Evolutionary conservation across 2,329 filamentous ascomycete species (phyloP).

Genomic region (Aspergillus versicolor): DNA sequence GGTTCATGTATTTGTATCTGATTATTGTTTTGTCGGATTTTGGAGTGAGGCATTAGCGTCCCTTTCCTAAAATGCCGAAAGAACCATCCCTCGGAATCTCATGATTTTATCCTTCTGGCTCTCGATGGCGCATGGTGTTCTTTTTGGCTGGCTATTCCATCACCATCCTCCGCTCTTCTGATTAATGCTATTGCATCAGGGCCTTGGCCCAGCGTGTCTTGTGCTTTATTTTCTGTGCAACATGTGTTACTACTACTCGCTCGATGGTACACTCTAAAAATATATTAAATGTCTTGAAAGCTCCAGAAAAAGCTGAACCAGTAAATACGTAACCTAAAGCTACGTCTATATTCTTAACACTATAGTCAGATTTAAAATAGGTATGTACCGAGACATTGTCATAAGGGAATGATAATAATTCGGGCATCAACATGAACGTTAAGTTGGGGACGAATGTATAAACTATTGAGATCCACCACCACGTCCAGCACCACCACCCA

Average conservation of each 20-base stretch:
- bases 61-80: not conserved
- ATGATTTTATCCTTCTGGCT: constrained; percentile 5
- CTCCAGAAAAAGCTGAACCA: not conserved
- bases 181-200: constrained; percentile 25
- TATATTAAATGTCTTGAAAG: not conserved
- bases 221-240: not conserved
- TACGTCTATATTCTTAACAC: constrained; percentile 9
- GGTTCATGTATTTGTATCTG: constrained; percentile 15
- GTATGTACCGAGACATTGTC: constrained; percentile 1
- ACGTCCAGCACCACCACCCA: constrained; percentile 54
- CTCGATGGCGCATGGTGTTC: constrained; percentile 23
- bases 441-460: not conserved
- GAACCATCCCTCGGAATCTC: not conserved
- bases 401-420: not conserved
- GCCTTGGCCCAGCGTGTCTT: constrained; percentile 17
- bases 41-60: not conserved
- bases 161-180: constrained; percentile 31
- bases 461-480: constrained; percentile 25
- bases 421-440: not conserved
- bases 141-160: constrained; percentile 12
- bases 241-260: not conserved
- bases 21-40: constrained; percentile 6
- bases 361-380: constrained; percentile 1
- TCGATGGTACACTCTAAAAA: not conserved
- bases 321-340: not conserved